Evolutionary conservation across 2,329 filamentous ascomycete species (phyloP), one percentile per base, ranked within the genome.

Genomic region (Neonectria ditissima): DNA sequence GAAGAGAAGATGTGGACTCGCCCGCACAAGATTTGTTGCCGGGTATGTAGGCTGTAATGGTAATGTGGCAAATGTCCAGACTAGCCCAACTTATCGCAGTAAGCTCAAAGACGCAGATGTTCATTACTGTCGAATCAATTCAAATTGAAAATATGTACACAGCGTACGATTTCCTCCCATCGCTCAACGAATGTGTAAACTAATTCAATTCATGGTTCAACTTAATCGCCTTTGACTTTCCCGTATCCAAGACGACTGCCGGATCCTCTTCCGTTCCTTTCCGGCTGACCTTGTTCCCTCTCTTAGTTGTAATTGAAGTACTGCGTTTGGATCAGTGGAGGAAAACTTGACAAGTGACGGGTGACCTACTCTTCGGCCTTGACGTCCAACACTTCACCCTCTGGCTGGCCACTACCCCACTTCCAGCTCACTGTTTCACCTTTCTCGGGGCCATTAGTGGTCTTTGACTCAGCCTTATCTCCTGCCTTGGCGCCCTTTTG

Each of bases 351-450:
- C 16, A 7, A 13, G 5, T 4, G 2, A 59, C 0, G 5, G 2
- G 18, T 16, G 10, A 53, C 79, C 72, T 62, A 82, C 80, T 79
- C 76, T 26, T 80, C 78, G 0, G 69, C 74, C 62, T 82, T 82
- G 45, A 83, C 81, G 14, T 83, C 80, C 3, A 82, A 66, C 1
- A 83, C 81, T 14, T 80, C 81, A 2, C 81, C 81, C 62, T 81
- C 62, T 1, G 81, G 80, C 20, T 82, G 76, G 9, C 80, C 80
- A 18, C 73, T 72, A 13, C 81, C 81, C 81, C 81, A 83, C 26
- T 81, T 81, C 81, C 81, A 83, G 66, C 79, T 82, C 8, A 83
- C 81, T 0, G 76, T 83, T 8, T 83, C 80, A 2, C 81, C 81
- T 47, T 76, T 73, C 28, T 79, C 67, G 0, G 78, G 79, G 0